These are phyloP conservation scores for Sphaerostilbella broomeana DNA, from an alignment of 2,329 filamentous ascomycete genomes.

Conservation along the genomic window DNA sequence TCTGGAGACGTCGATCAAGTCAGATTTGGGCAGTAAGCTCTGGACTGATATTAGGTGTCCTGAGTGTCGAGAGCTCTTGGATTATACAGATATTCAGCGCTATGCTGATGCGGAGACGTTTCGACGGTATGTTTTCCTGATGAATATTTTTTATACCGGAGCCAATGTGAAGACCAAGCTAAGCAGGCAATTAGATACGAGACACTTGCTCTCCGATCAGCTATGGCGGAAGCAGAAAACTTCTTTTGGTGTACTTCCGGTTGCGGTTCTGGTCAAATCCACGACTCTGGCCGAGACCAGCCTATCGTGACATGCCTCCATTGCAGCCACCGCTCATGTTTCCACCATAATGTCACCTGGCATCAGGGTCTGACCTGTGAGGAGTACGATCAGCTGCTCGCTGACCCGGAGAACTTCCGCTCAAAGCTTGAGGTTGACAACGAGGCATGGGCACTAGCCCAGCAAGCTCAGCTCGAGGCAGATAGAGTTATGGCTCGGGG, in stretches of 20 bases:
- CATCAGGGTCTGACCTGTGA: constrained; percentile 36
- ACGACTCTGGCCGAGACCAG: constrained; percentile 32
- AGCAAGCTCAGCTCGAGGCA: constrained; percentile 42
- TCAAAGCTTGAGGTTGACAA: constrained; percentile 30
- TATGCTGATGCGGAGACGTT: constrained; percentile 40
- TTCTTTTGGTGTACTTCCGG: constrained; percentile 49
- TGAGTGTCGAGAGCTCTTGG: constrained; percentile 39
- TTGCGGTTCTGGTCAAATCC: constrained; percentile 48
- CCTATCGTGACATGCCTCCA: constrained; percentile 37
- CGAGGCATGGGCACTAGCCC: constrained; percentile 31
- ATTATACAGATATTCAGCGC: constrained; percentile 37
- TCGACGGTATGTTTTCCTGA: constrained; percentile 28
- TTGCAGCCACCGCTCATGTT: constrained; percentile 37
- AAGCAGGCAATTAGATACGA: constrained; percentile 31
- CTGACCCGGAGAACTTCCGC: constrained; percentile 33
- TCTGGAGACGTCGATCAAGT: constrained; percentile 28
- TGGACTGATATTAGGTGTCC: constrained; percentile 47
- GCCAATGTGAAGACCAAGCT: not conserved
- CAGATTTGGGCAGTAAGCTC: constrained; percentile 27
- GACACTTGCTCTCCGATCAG: constrained; percentile 34
- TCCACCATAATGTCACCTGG: constrained; percentile 36
- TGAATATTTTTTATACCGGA: not conserved
- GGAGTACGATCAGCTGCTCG: constrained; percentile 35
- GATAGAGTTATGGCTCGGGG: constrained; percentile 31
- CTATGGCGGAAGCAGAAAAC: constrained; percentile 35